Percentiles rank a stretch among this genome's conserved stretches.
Conservation (phyloP, 805 yeast species). For the Clavispora phyllophila region DNA sequence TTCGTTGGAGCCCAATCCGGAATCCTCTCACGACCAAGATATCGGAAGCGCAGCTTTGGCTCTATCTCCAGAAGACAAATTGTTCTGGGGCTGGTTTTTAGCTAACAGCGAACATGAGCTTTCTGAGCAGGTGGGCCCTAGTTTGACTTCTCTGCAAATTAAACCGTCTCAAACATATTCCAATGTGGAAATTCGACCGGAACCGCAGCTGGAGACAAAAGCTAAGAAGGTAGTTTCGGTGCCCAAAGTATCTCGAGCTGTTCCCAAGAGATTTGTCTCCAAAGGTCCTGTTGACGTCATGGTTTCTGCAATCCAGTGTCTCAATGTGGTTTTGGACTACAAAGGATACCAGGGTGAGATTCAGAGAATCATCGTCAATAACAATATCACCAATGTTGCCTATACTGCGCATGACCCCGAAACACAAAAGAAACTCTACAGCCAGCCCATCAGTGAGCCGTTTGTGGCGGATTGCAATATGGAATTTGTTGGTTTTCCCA, state of each 20-base stretch:
- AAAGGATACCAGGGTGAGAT: slow-evolving; percentile 17
- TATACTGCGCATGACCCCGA: slow-evolving; percentile 6
- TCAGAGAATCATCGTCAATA: slow-evolving; percentile 7
- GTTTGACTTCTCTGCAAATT: not conserved
- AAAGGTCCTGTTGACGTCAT: slow-evolving; percentile 6
- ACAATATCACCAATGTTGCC: slow-evolving; percentile 12
- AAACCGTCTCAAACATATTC: not conserved
- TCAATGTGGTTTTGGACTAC: slow-evolving; percentile 18
- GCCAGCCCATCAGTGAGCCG: slow-evolving; percentile 4
- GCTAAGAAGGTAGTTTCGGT: not conserved
- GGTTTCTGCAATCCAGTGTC: slow-evolving; percentile 16
- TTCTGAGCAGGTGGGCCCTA: not conserved
- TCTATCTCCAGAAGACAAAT: not conserved
- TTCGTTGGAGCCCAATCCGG: not conserved
- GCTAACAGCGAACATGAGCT: not conserved
- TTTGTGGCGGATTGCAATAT: not conserved
- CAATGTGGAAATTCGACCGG: not conserved
- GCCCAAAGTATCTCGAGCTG: not conserved
- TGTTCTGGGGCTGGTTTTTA: not conserved
- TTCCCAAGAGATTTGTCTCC: slow-evolving; percentile 8
- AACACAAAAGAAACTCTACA: slow-evolving; percentile 1
- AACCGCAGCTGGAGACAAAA: not conserved
- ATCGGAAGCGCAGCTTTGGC: not conserved
- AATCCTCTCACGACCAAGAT: not conserved
- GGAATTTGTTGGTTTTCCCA: slow-evolving; percentile 1